phyloP scores from a whole-genome alignment of 306 rosid genomes.

The Albizia julibrissin region DNA sequence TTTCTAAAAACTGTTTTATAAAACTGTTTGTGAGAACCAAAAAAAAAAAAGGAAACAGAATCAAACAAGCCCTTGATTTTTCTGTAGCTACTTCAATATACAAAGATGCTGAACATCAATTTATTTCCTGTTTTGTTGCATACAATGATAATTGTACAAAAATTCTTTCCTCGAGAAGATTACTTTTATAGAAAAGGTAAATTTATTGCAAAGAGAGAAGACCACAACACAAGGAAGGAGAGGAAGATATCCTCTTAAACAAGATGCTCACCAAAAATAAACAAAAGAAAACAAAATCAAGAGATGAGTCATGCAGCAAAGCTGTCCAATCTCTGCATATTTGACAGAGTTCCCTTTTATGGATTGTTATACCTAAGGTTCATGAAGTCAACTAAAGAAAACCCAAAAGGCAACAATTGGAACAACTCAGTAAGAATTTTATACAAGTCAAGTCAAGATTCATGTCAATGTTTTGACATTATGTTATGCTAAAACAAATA shows the following conservation, averaged over 20 bases:
- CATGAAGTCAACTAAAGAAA: not conserved
- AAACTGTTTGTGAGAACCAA: too few species aligned
- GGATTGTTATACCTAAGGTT: not conserved
- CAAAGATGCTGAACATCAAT: too few species aligned
- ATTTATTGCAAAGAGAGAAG: not conserved
- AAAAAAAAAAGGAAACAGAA: too few species aligned
- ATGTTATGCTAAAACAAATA: conserved; percentile 30
- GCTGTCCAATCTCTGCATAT: not conserved
- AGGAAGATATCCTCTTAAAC: not conserved
- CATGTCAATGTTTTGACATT: conserved; percentile 7
- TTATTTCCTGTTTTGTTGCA: too few species aligned
- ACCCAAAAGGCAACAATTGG: not conserved
- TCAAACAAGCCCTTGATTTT: too few species aligned
- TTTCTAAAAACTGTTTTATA: too few species aligned
- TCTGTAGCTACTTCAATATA: too few species aligned
- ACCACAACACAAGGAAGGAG: not conserved
- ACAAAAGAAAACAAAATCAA: not conserved
- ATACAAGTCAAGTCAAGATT: not conserved
- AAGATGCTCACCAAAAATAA: not conserved
- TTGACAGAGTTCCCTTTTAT: not conserved
- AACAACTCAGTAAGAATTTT: not conserved
- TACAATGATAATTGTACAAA: too few species aligned
- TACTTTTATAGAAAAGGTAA: not conserved
- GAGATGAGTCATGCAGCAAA: not conserved
- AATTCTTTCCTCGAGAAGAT: not conserved